Percentiles rank a stretch among this genome's conserved stretches.
Evolutionary conservation across 2,329 filamentous ascomycete genomes (phyloP).

Genomic region (Albophoma yamanashiensis): DNA sequence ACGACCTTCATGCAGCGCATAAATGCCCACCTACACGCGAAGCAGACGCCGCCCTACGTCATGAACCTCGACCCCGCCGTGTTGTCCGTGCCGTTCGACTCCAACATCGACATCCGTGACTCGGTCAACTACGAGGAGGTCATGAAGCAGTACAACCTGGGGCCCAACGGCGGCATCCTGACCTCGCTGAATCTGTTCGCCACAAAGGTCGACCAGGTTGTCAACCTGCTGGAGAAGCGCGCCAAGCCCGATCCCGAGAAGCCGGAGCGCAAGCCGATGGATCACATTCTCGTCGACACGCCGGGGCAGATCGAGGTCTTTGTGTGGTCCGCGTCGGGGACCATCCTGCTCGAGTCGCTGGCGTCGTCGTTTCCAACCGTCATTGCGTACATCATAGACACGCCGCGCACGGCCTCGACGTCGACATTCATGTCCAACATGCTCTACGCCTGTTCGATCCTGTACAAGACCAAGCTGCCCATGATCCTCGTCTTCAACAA

Average conservation of each 20-base stretch:
- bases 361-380: conserved; percentile 94
- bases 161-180: conserved; percentile 92
- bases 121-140: conserved; percentile 99
- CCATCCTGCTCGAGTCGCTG: conserved; percentile 84
- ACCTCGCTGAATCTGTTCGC: conserved; percentile 94
- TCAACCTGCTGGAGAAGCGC: conserved; percentile 82
- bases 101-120: conserved; percentile 98
- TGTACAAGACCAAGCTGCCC: conserved; percentile 96
- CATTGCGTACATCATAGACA: conserved; percentile 96
- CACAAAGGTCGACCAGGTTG: conserved; percentile 95
- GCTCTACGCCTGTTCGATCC: conserved; percentile 96
- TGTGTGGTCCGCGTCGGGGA: conserved; percentile 93
- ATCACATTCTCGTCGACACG: conserved; percentile 87
- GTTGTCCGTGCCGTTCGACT: conserved; percentile 83
- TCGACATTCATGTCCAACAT: conserved; percentile 99
- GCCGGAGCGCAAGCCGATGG: conserved; percentile 52
- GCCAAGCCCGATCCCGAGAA: conserved; percentile 52
- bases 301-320: conserved; percentile 98
- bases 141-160: conserved; percentile 98
- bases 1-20: conserved; percentile 99
- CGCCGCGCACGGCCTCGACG: conserved; percentile 82
- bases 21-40: conserved; percentile 79
- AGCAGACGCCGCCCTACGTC: conserved; percentile 79
- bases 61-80: conserved; percentile 97
- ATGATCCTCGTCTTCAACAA: conserved; percentile 99